Base-by-base conservation (phyloP, 2,329 filamentous ascomycete genomes). In the Xylariaceae sp. region DNA sequence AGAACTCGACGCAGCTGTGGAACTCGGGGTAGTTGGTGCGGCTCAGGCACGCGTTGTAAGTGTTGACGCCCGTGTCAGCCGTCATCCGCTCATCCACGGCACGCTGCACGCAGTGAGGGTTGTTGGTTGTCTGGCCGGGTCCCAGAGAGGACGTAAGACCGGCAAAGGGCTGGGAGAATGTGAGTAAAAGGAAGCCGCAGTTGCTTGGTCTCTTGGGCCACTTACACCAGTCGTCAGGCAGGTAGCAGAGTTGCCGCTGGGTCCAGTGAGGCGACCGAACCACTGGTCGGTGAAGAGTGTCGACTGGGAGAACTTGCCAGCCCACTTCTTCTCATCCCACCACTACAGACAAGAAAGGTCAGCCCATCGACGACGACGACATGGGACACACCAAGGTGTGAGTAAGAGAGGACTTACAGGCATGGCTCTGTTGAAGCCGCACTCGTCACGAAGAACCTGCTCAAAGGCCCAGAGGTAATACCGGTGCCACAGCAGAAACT, bases 311-410 rank as follows among this genome's bases (percentile, higher is more conserved):
- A 60, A 60, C 29, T 42, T 48, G 15, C 58, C 58, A 26, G 58
- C 54, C 49, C 58, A 59, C 38, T 54, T 53, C 50, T 57, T 59
- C 57, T 60, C 58, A 32, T 60, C 57, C 58, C 58, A 60, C 57
- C 57, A 60, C 38, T 47, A 28, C 34, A 1, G n/a, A n/a, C n/a
- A 31, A 35, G 9, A 34, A 4, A 2, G 24, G 32, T 41, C 13
- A 44, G 37, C 23, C 9, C 8, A 17, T 3, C 9, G 9, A 28
- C 7, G 9, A 28, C n/a, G n/a, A 28, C 26, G 13, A 28, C 26
- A 5, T 23, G 8, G 29, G 14, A 27, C 5, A 13, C 16, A 23
- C 5, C 19, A 29, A 21, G 28, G n/a, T n/a, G n/a, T n/a, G n/a
- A n/a, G n/a, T n/a, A n/a, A 5, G 5, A 24, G 26, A 34, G 4